Conservation (phyloP, 805 yeast genomes). For the Nakazawaea ernobii region DNA sequence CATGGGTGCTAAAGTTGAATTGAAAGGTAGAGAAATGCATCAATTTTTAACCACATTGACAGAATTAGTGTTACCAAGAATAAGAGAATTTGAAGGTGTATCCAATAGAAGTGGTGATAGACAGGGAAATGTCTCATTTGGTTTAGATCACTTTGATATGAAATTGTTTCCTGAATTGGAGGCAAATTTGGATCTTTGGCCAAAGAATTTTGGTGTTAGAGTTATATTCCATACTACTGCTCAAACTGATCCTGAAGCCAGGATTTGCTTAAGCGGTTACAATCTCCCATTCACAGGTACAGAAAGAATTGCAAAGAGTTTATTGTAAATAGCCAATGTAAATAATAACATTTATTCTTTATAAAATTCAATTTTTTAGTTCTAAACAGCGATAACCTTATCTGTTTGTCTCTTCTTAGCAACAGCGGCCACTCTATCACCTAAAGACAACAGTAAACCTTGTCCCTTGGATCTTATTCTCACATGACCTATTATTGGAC, state of each 20-base stretch:
- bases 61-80: slow-evolving; percentile 89
- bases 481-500: slow-evolving; percentile 86
- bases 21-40: slow-evolving; percentile 75
- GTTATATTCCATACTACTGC: slow-evolving; percentile 84
- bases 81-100: slow-evolving; percentile 81
- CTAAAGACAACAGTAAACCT: slow-evolving; percentile 91
- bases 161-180: slow-evolving; percentile 91
- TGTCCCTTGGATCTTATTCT: slow-evolving; percentile 97
- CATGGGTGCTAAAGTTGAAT: slow-evolving; percentile 82
- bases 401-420: slow-evolving; percentile 50
- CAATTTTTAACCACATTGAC: slow-evolving; percentile 84
- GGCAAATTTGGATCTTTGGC: slow-evolving; percentile 84
- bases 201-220: slow-evolving; percentile 79
- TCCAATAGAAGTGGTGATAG: slow-evolving; percentile 74
- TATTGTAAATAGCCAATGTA: slow-evolving; percentile 8
- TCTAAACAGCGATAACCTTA: slow-evolving; percentile 14
- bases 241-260: slow-evolving; percentile 84
- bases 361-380: background rate
- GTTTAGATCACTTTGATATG: slow-evolving; percentile 71
- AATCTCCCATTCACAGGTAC: slow-evolving; percentile 73
- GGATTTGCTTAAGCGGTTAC: slow-evolving; percentile 72
- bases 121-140: slow-evolving; percentile 81
- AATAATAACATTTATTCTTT: background rate
- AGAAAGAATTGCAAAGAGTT: slow-evolving; percentile 33
- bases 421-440: slow-evolving; percentile 87